A percentile compares a stretch with the other conserved stretches of the same genome.
Evolutionary conservation across 768 basidiomycete genomes (phyloP).

Genomic region (Rhizopogon roseolus): DNA sequence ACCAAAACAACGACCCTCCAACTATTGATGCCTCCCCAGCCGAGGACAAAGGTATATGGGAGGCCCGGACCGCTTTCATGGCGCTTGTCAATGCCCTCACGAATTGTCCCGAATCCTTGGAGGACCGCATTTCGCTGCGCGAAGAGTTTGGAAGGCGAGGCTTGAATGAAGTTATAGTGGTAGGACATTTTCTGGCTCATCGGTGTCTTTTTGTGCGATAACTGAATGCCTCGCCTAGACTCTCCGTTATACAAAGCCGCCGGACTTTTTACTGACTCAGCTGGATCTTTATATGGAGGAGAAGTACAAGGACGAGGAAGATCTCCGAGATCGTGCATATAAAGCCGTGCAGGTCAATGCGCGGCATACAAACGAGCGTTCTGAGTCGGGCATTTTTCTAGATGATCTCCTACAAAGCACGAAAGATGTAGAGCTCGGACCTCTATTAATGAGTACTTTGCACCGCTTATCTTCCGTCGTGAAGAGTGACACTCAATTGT

Average conservation of each 20-base stretch:
- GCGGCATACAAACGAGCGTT: conserved; percentile 19
- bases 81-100: conserved; percentile 75
- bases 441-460: conserved; percentile 52
- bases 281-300: conserved; percentile 82
- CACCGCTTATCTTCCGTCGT: conserved; percentile 52
- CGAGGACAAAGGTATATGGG: conserved; percentile 71
- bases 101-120: conserved; percentile 69
- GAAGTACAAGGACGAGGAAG: conserved; percentile 86
- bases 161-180: conserved; percentile 78
- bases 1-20: conserved; percentile 29
- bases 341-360: conserved; percentile 25
- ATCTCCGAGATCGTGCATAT: conserved; percentile 65
- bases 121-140: conserved; percentile 72
- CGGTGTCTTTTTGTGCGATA: background rate
- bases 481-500: conserved; percentile 59
- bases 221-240: conserved; percentile 38
- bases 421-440: conserved; percentile 32
- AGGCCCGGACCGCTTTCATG: conserved; percentile 72
- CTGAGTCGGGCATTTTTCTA: conserved; percentile 51
- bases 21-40: conserved; percentile 29
- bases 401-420: conserved; percentile 59
- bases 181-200: conserved; percentile 34
- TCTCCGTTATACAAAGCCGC: conserved; percentile 70
- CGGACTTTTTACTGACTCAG: conserved; percentile 75
- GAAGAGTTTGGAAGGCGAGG: conserved; percentile 84